Base-by-base conservation (phyloP, 2,329 filamentous ascomycete species). In the Verticillium albo-atrum region DNA sequence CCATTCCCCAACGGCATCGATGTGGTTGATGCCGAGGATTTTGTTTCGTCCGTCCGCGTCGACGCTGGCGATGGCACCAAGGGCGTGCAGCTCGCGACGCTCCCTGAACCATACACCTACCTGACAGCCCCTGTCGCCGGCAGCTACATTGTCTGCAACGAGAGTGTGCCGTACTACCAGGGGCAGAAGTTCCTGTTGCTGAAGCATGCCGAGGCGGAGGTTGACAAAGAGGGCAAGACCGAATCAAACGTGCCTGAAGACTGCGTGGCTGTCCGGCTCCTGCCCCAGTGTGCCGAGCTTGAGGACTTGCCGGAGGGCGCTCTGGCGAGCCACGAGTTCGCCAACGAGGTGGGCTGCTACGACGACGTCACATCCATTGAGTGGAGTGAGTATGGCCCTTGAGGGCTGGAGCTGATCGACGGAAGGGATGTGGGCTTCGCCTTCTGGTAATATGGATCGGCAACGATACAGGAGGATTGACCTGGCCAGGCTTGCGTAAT, bases 111-210 rank as follows among this genome's bases (percentile, higher is more conserved):
- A 4, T 74, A 74, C 60, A 63, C 69, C 25, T 67, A 67, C 53
- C 63, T 77, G 23, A 30, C 50, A 3, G 70, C 67, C 4, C 47
- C 50, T 2, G 14, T 27, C 2, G 26, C 14, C 23, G 69, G 73
- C 7, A 73, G 69, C 0, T 81, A 71, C 59, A 67, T 77, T 14
- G 79, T 76, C 14, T 83, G 81, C 66, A 70, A 75, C 54, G 73
- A 74, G 42, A 68, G 62, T 3, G 62, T 81, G 3, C 64, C 71
- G 2, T 82, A 80, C 68, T 81, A 80, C 64, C 61, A 66, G 26
- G 65, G 67, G 28, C 63, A 65, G 53, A 66, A 74, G 51, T 75
- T 75, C 47, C 68, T 75, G 57, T 68, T 75, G 27, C 68, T 81
- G 58, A 74, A 76, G 63, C 76, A 75, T 51, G 68, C 71, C 26